These are phyloP conservation scores for Tuber umbilicatum DNA, from an alignment of 495 filamentous ascomycete genomes.

Conservation along the genomic window DNA sequence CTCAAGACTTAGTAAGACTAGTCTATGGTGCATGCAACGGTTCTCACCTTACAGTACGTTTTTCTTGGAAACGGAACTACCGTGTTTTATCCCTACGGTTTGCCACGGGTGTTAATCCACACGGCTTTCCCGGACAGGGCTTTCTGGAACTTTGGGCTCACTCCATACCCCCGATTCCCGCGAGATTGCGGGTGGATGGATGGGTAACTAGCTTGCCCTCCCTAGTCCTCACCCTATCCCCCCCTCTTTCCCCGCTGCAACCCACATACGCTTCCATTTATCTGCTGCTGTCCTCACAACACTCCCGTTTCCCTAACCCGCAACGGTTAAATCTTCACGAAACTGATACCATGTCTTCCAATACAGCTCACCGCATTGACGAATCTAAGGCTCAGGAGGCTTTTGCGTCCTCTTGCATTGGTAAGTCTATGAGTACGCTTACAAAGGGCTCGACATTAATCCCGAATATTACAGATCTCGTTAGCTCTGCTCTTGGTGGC, in stretches of 20 bases:
- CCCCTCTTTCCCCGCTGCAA: neutral
- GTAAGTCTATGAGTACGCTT: constrained; percentile 44
- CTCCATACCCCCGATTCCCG: neutral
- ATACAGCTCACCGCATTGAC: constrained; percentile 20
- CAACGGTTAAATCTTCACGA: neutral
- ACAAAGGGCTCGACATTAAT: neutral
- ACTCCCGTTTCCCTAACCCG: neutral
- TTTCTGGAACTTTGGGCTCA: neutral
- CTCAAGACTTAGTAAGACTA: neutral
- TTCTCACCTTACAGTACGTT: neutral
- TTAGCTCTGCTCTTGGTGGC: constrained; percentile 66
- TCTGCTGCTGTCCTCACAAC: neutral
- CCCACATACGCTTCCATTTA: neutral
- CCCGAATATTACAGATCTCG: constrained; percentile 56
- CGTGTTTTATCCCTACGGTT: neutral
- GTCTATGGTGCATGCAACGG: neutral
- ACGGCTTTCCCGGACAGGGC: neutral
- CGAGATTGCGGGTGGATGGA: neutral
- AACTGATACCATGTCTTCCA: neutral
- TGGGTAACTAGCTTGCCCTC: neutral
- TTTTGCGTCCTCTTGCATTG: constrained; percentile 63
- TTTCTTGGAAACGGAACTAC: neutral
- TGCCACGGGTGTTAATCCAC: neutral
- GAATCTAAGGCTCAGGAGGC: constrained; percentile 58
- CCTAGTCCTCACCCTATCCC: neutral